Base-by-base conservation (phyloP, 129 eudicot genomes). In the Dittrichia graveolens region DNA sequence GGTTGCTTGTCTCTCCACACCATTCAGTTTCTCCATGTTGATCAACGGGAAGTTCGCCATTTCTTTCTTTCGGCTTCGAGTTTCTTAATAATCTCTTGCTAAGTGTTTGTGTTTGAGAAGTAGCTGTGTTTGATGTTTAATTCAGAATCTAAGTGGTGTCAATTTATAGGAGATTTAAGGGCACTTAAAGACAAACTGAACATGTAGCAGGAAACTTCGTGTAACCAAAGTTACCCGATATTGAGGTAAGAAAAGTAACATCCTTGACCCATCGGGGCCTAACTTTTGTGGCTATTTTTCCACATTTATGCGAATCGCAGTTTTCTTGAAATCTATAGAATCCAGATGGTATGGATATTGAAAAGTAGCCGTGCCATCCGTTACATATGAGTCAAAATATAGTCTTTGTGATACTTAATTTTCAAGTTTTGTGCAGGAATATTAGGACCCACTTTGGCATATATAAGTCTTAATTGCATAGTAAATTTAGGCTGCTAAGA, bases 11-110 rank as follows among this genome's bases (percentile, higher is more conserved):
- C 89, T 89, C 74, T 79, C 89, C 15, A 60, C 89, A 41, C 96
- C 96, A 81, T 83, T 77, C 11, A 89, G 75, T 48, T 81, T 89
- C 79, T 81, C 91, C 78, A 89, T 18, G 80, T 83, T 78, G 82
- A 89, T 80, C 54, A 89, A 46, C 39, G 95, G 95, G 74, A 89
- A 85, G 79, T 79, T 83, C 41, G 79, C 95, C 95, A 89, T 88
- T 3, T 70, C 50, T 80, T 41, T 15, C 42, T 41, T 75, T 56
- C 7, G 1, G 31, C 31, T 24, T 24, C 31, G 31, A 24, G 14
- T 12, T 45, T 16, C 37, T 62, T 18, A 52, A 35, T 58, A n/a
- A 24, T 65, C 64, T 65, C 65, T 73, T 9, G 55, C 18, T 71
- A 9, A 39, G 66, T 67, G 9, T 65, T 59, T 65, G 41, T 69